Base-by-base conservation (phyloP, 495 filamentous ascomycete species). In the Penicillium flavigenum region DNA sequence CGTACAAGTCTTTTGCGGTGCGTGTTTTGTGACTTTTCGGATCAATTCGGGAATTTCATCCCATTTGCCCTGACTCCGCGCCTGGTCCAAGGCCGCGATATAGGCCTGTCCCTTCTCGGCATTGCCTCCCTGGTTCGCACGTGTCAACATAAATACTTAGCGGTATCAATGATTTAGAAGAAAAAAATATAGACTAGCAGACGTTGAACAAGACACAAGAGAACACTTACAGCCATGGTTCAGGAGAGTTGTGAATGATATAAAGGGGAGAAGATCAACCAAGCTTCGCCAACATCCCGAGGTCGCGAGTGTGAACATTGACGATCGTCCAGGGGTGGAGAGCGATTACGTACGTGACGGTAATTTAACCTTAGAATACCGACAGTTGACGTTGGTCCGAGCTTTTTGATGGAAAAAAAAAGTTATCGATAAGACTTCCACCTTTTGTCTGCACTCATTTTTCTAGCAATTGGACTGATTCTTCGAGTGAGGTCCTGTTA, bases 21-120 rank as follows among this genome's bases (percentile, higher is more conserved):
- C 90, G 82, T 98, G 93, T 66, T 98, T 97, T 63, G 84, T 88
- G 58, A 97, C 83, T 74, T 98, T 98, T 62, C 91, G 83, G 62
- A 89, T 84, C 58, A 96, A 78, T 74, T 97, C 94, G 29, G 88
- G 88, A n/a, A 97, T 81, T 29, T 88, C 88, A 58, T 89, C 81
- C 94, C 94, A 98, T 65, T 83, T 86, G 29, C 90, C 91, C 65
- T 92, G 84, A 67, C 89, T 94, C 56, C 94, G 88, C 61, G 91
- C 90, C 62, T 84, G 82, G 66, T 98, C 90, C 61, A 98, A 83
- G 73, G 83, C 83, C 66, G 81, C 78, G 62, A 93, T 78, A 72
- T 96, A 96, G 64, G 85, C 83, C 58, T 80, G 81, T 47, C 87
- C 91, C 77, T 98, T 98, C 56, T 80, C 80, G 45, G 65, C 64